Conservation (phyloP, 1,139 yeast species). For the Suhomyces anneliseae region DNA sequence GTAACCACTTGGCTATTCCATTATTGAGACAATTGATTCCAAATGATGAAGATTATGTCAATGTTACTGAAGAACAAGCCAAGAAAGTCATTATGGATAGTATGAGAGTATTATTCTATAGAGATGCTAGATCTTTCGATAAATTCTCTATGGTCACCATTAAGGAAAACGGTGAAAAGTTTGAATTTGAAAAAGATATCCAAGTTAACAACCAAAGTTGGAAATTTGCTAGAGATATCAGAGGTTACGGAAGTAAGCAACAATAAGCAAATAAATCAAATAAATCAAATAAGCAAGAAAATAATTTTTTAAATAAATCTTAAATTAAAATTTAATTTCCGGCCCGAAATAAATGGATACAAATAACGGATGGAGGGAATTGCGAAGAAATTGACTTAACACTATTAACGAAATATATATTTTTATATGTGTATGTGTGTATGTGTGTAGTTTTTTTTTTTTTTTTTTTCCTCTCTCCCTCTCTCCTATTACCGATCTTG, state of each 20-base stretch:
- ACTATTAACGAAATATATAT: too few relatives aligned
- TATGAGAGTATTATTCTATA: conserved; percentile 92
- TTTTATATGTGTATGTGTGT: too few relatives aligned
- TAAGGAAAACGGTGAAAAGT: conserved; percentile 46
- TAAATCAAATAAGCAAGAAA: too few relatives aligned
- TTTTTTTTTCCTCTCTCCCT: too few relatives aligned
- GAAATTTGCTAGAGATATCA: conserved; percentile 86
- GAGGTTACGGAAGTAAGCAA: conserved; percentile 80
- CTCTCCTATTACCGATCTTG: too few relatives aligned
- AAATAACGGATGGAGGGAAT: too few relatives aligned
- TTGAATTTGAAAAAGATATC: conserved; percentile 65
- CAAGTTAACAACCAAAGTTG: conserved; percentile 78
- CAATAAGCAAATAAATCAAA: conserved; percentile 2
- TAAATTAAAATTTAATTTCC: too few relatives aligned
- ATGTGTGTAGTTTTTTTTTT: too few relatives aligned
- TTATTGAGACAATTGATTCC: conserved; percentile 83
- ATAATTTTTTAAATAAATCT: too few relatives aligned
- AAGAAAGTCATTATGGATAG: conserved; percentile 72
- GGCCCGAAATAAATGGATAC: too few relatives aligned
- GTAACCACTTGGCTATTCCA: conserved; percentile 92
- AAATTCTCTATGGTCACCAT: conserved; percentile 82
- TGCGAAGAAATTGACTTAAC: too few relatives aligned
- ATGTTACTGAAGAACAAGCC: conserved; percentile 74
- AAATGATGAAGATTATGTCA: conserved; percentile 68
- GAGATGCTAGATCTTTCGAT: conserved; percentile 94